Base-by-base conservation (phyloP, 805 yeast species). In the Hanseniaspora lachancei region DNA sequence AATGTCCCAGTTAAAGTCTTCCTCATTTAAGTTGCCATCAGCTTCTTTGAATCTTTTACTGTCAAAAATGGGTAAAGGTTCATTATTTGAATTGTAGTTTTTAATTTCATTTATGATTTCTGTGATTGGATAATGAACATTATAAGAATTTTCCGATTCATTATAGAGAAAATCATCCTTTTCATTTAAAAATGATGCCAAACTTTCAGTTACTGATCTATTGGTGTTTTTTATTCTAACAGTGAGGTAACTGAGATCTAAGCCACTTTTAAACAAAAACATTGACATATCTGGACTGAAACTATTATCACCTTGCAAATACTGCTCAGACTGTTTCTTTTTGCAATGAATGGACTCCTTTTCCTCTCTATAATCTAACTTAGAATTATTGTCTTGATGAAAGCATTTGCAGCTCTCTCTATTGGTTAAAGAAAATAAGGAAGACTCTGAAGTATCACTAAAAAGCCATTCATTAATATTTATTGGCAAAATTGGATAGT, bases 21-120 rank as follows among this genome's bases (percentile, higher is more conserved):
- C 18, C 15, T 47, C 27, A 3, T 10, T 12, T 20, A 47, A 23
- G 58, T 72, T 12, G 1, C 10, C 16, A 23, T 12, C 24, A 6
- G 16, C 16, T 23, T 23, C 44, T 23, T 41, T n/a, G 2, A 23
- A 1, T 12, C n/a, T 15, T 34, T 34, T 34, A 9, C 15, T 34
- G 13, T 34, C 23, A 6, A 41, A 9, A 41, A 5, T 16, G 3
- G 44, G 32, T 15, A 23, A 41, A 2, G 44, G 29, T 5, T 23
- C 7, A 34, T 47, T 47, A 5, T 18, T 16, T 18, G 23, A 18
- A 13, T 34, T 34, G 18, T 18, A 34, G 2, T 16, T 29, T 12
- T 20, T 47, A 12, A 48, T 48, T 23, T 48, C 23, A 32, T 23
- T 18, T 4, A 39, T 23, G 9, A 48, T 23, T 18, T 39, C 52